Percentiles rank a stretch among this genome's conserved stretches.
phyloP scores from a whole-genome alignment of 306 rosid genomes.

The Citrullus colocynthis region DNA sequence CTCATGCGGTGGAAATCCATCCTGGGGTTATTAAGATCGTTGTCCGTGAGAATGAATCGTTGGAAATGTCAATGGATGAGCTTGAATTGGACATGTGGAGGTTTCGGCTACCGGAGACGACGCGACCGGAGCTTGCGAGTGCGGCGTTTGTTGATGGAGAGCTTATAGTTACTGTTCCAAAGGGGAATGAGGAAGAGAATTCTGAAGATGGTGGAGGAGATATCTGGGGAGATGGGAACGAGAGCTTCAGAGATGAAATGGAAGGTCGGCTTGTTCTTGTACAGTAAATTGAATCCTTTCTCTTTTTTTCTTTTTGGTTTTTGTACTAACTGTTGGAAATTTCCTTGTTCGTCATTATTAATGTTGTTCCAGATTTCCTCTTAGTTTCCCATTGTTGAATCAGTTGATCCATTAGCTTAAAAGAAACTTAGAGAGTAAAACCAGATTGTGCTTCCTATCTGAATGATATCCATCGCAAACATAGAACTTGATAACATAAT shows the following conservation, averaged over 20 bases:
- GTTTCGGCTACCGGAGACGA: constrained; percentile 84
- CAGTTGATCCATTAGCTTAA: not conserved
- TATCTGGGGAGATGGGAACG: constrained; percentile 24
- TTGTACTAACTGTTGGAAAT: constrained; percentile 1
- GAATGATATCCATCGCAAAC: not conserved
- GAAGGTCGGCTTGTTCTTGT: constrained; percentile 88
- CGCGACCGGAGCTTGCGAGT: constrained; percentile 82
- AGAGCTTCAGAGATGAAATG: constrained; percentile 39
- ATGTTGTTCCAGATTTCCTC: not conserved
- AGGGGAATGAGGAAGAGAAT: constrained; percentile 29
- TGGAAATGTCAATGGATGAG: constrained; percentile 53
- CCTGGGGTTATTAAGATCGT: constrained; percentile 90
- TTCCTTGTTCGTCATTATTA: constrained; percentile 8
- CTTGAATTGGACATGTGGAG: constrained; percentile 93
- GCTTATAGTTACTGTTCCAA: constrained; percentile 88
- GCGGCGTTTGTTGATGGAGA: constrained; percentile 77
- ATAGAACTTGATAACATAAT: not conserved
- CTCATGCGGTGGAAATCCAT: constrained; percentile 78
- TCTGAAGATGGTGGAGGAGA: constrained; percentile 27
- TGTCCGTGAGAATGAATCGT: constrained; percentile 56
- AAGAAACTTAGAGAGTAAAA: not conserved
- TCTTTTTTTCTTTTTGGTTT: constrained; percentile 5
- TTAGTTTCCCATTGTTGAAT: constrained; percentile 9
- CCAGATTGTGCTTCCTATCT: not conserved
- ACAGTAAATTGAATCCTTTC: constrained; percentile 30